These are phyloP conservation scores for Tetramitus jugosus DNA, from an alignment of 208 protist species.

Conservation along the genomic window DNA sequence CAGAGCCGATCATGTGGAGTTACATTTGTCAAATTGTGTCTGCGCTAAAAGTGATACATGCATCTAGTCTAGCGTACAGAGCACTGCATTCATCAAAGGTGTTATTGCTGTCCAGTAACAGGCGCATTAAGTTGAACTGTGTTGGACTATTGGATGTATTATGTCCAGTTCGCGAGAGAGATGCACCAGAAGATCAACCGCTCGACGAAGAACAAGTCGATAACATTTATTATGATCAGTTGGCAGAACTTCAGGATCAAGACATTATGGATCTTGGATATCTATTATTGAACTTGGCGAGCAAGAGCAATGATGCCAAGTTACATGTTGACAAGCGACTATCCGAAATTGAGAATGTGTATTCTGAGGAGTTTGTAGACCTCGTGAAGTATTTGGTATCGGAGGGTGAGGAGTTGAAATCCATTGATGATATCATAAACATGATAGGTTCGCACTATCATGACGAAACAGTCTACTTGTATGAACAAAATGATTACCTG, in stretches of 20 bases:
- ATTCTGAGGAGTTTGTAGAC: neutral
- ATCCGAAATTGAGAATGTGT: neutral
- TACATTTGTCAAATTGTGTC: neutral
- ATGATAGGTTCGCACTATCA: neutral
- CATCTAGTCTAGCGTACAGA: neutral
- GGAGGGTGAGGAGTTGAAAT: neutral
- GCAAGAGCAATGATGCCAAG: neutral
- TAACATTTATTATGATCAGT: neutral
- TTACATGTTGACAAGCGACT: too few relatives aligned
- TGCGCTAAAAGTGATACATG: slow-evolving; percentile 7
- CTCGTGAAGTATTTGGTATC: neutral
- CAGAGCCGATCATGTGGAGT: neutral
- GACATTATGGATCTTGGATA: slow-evolving; percentile 6
- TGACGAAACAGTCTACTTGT: too few relatives aligned
- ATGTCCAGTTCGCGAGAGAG: too few relatives aligned
- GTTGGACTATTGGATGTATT: neutral
- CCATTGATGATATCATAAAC: neutral
- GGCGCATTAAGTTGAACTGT: slow-evolving; percentile 13
- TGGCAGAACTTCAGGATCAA: neutral
- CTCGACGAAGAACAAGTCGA: too few relatives aligned
- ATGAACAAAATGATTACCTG: slow-evolving; percentile 74
- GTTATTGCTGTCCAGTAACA: neutral
- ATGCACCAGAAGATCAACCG: too few relatives aligned
- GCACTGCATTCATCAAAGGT: neutral
- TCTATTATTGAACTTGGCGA: neutral